Conservation (phyloP, 2,329 filamentous ascomycete species). For the Myriosclerotinia curreyana region DNA sequence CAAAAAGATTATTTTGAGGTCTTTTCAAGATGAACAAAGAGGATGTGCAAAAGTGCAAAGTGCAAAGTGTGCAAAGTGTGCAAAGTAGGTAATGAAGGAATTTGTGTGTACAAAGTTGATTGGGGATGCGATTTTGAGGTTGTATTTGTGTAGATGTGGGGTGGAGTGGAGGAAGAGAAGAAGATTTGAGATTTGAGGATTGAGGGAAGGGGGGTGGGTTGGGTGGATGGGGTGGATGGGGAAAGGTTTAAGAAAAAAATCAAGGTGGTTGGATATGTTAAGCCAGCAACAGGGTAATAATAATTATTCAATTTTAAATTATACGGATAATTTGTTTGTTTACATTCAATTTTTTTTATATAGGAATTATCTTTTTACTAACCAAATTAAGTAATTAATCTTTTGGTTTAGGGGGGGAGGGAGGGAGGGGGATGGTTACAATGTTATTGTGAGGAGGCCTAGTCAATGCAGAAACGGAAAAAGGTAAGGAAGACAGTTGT, state of each 20-base stretch:
- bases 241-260: neutral
- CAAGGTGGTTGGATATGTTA: neutral
- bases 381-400: neutral
- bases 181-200: neutral
- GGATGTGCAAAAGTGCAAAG: neutral
- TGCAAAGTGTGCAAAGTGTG: neutral
- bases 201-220: neutral
- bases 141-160: conserved; percentile 19
- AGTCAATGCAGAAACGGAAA: no score
- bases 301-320: no score
- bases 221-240: neutral
- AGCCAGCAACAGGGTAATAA: no score
- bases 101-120: neutral
- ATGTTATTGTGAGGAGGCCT: no score
- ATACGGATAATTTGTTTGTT: neutral
- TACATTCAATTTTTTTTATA: neutral
- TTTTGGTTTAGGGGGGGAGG: no score
- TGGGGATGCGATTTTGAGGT: conserved; percentile 17
- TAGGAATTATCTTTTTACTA: neutral
- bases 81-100: no score
- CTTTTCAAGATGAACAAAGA: neutral
- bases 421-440: no score
- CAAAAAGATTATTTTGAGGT: conserved; percentile 1
- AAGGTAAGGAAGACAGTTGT: no score
- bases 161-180: neutral